Base-by-base conservation (phyloP, 176 grass and related monocot genomes). In the Guadua angustifolia region DNA sequence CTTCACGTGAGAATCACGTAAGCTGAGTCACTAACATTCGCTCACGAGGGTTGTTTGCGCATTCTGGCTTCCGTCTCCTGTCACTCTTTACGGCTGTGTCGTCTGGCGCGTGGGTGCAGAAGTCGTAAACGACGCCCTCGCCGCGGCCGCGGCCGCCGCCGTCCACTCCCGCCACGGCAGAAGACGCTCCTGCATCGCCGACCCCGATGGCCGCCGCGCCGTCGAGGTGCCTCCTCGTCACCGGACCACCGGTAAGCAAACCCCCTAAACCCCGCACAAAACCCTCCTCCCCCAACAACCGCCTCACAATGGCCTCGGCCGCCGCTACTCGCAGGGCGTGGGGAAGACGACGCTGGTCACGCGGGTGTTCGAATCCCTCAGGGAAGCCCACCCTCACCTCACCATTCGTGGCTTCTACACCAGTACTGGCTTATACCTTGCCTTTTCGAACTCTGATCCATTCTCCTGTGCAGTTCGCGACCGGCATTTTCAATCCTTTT, bases 331-430 rank as follows among this genome's bases (percentile, higher is more conserved):
- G 51, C 85, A 94, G 96, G 93, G 93, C 64, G 88, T 92, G 80
- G 96, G 93, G 74, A 95, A 99, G 91, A 94, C 93, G 81, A 99
- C 91, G 69, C 83, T 94, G 83, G 93, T 95, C 57, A 90, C 65
- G 88, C 84, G 96, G 69, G 91, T 95, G 52, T 73, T 94, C 47
- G 96, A 95, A 79, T 36, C 39, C 49, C 81, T 95, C 47, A 84
- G 83, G 53, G 22, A 58, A 18, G 87, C 87, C 16, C 85, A 95
- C 29, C 93, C 86, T 66, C 86, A 90, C 55, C 91, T 99, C 83
- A 81, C 11, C 59, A 87, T 99, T 61, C 86, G 85, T 12, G 91
- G 91, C 19, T 99, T 99, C 89, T 95, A 92, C 75, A 95, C 96
- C 49, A 86, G 96, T 98, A 95, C 19, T 61, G 32, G 4, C 72